Base-by-base conservation (phyloP, 1,284 basidiomycete genomes). In the Neolentinus lepideus region DNA sequence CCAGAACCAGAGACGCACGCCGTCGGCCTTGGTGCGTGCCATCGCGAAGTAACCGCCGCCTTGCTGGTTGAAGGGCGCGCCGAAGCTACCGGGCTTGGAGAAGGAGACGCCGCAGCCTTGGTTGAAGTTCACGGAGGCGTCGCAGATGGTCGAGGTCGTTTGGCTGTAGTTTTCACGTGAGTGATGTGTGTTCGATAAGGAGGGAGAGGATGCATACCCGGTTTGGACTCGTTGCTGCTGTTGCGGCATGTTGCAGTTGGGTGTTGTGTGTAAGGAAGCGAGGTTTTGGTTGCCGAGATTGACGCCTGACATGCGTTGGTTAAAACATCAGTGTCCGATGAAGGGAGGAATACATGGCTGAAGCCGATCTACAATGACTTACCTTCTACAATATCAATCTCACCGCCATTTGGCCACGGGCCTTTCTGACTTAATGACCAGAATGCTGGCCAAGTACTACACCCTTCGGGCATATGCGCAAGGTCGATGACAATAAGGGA, bases 371-470 rank as follows among this genome's bases (percentile, higher is more conserved):
- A 38, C 19, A 52, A 48, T 4, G 0, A 61, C 57, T 21, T 51
- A 73, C 77, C 77, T 67, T 80, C 79, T 14, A 81, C 72, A 57
- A 81, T 77, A 60, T 83, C 80, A 21, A 75, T 69, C 58, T 76
- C 73, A 4, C 80, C 80, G 21, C 80, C 80, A 2, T 67, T 36
- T 0, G 81, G 81, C 81, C 81, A 83, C 8, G 75, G 78, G 0
- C 78, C 75, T 29, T 64, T 60, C 51, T 72, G 59, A 47, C 78
- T 82, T 31, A 79, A 61, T 26, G 82, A 81, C 84, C 85, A 88
- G 62, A 78, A 85, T 10, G 84, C 84, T 6, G 84, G 84, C 85
- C 84, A 86, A 12, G 79, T 80, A 4, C 64, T 69, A 56, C 79
- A 82, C 2, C 80, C 80, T 52, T 69, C 62, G 0, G 82, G 82